A percentile compares a stretch with the other conserved stretches of the same genome.
phyloP scores from a whole-genome alignment of 2,329 filamentous ascomycete genomes.

The Neonectria sp. region DNA sequence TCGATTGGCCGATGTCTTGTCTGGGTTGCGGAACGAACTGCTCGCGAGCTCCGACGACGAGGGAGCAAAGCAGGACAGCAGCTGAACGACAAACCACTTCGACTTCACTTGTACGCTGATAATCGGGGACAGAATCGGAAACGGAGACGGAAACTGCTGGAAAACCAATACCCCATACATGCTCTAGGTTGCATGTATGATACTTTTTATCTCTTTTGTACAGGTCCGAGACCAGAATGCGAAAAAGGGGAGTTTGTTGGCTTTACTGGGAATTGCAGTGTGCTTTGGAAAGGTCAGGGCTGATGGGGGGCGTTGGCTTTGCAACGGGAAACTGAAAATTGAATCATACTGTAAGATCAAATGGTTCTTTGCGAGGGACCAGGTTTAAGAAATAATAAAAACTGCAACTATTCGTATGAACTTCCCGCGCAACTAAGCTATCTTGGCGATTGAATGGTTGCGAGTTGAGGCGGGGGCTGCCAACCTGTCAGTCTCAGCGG shows the following conservation, averaged over 20 bases:
- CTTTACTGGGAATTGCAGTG: constrained; percentile 1
- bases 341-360: background rate
- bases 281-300: background rate
- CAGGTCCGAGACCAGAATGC: background rate
- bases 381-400: background rate
- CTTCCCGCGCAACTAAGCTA: too few relatives aligned
- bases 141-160: background rate
- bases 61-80: constrained; percentile 28
- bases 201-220: constrained; percentile 6
- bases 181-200: constrained; percentile 18
- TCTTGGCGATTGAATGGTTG: background rate
- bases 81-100: constrained; percentile 20
- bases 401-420: background rate
- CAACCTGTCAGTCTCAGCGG: background rate
- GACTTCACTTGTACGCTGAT: constrained; percentile 22
- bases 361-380: background rate
- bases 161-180: constrained; percentile 15
- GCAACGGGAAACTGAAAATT: background rate
- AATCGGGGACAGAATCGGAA: background rate
- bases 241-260: constrained; percentile 18
- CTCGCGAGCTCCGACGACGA: constrained; percentile 45
- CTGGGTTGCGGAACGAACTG: constrained; percentile 55
- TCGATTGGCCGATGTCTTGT: constrained; percentile 49
- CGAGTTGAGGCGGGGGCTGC: background rate
- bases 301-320: background rate